Evolutionary conservation across 495 filamentous ascomycete species (phyloP).

Genomic region (Aspergillus bridgeri): DNA sequence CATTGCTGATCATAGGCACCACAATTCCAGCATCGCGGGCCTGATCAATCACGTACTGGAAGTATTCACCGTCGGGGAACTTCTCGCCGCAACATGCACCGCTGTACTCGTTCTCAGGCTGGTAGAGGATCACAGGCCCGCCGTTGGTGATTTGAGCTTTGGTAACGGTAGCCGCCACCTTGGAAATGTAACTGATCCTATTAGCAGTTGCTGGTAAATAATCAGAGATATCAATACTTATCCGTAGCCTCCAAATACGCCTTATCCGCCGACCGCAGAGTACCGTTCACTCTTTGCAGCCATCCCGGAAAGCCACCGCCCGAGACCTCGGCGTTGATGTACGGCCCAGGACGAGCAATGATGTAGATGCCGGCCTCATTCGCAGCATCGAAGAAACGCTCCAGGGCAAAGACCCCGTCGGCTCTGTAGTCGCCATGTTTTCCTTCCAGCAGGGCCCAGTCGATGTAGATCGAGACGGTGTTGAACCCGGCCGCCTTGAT

Average conservation of each 20-base stretch:
- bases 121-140: conserved; percentile 71
- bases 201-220: conserved; percentile 2
- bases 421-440: conserved; percentile 64
- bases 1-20: conserved; percentile 74
- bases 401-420: conserved; percentile 64
- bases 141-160: conserved; percentile 75
- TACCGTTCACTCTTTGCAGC: conserved; percentile 61
- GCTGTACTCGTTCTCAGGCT: conserved; percentile 78
- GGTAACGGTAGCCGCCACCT: conserved; percentile 62
- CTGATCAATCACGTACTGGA: conserved; percentile 67
- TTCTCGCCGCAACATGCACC: conserved; percentile 34
- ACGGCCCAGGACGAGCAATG: conserved; percentile 67
- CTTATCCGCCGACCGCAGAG: conserved; percentile 55
- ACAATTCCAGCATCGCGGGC: conserved; percentile 65
- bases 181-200: conserved; percentile 28
- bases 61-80: conserved; percentile 61
- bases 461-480: conserved; percentile 68
- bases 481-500: conserved; percentile 75
- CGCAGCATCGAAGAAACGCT: conserved; percentile 72
- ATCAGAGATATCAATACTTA: conserved; percentile 32
- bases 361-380: conserved; percentile 67
- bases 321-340: conserved; percentile 64
- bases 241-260: conserved; percentile 65
- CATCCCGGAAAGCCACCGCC: conserved; percentile 65
- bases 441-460: conserved; percentile 81